Conservation (phyloP, 805 yeast genomes). For the Wickerhamiella galacta region DNA sequence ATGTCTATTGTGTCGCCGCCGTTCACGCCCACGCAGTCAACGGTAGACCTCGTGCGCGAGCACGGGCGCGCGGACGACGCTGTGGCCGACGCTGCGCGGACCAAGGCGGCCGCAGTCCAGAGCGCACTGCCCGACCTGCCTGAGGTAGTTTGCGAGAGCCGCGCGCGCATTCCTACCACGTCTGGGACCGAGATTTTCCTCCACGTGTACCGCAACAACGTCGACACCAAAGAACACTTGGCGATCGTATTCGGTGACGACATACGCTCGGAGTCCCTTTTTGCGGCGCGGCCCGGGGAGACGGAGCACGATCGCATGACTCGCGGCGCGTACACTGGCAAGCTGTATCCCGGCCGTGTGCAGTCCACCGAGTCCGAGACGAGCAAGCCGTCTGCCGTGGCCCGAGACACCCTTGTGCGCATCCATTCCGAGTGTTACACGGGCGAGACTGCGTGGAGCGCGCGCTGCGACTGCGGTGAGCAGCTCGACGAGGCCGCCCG, state of each 20-base stretch:
- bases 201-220: conserved; percentile 71
- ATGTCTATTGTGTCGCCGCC: conserved; percentile 24
- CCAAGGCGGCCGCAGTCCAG: conserved; percentile 2
- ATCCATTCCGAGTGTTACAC: conserved; percentile 97
- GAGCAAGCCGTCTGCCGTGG: conserved; percentile 3
- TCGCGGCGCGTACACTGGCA: conserved; percentile 94
- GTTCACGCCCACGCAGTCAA: conserved; percentile 15
- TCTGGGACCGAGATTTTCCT: conserved; percentile 86
- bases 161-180: conserved; percentile 94
- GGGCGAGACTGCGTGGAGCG: conserved; percentile 98
- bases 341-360: conserved; percentile 66
- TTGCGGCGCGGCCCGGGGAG: conserved; percentile 44
- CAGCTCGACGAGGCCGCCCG: conserved; percentile 97
- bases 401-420: conserved; percentile 38
- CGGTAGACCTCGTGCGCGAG: background rate
- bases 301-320: conserved; percentile 90
- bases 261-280: conserved; percentile 62
- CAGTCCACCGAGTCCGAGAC: conserved; percentile 1
- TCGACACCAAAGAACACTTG: conserved; percentile 84
- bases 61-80: background rate
- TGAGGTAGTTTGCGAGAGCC: conserved; percentile 65
- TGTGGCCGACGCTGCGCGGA: background rate
- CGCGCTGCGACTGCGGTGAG: conserved; percentile 98
- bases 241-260: conserved; percentile 95
- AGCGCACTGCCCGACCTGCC: conserved; percentile 34